Evolutionary conservation across 2,329 filamentous ascomycete species (phyloP).

Genomic region (Epichloe gansuensis): DNA sequence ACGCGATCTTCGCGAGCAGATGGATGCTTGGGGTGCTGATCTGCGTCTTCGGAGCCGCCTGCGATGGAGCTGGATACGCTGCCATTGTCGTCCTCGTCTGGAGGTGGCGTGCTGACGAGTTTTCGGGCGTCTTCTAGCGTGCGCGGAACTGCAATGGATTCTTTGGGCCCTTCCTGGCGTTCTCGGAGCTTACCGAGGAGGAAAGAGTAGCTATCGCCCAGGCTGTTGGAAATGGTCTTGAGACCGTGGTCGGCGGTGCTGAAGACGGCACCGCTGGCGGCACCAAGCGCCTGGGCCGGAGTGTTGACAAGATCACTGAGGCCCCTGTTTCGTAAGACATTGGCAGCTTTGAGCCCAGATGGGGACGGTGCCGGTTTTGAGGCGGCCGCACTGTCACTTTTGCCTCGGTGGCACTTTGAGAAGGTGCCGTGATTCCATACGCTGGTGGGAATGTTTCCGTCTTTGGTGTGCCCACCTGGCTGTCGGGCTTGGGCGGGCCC

Average conservation of each 20-base stretch:
- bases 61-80: conserved; percentile 41
- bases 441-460: conserved; percentile 46
- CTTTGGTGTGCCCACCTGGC: conserved; percentile 34
- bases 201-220: conserved; percentile 90
- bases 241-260: conserved; percentile 83
- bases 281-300: conserved; percentile 68
- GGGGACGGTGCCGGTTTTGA: conserved; percentile 26
- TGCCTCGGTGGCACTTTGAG: conserved; percentile 20
- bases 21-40: conserved; percentile 16
- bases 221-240: conserved; percentile 80
- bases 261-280: conserved; percentile 73
- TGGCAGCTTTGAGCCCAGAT: conserved; percentile 31
- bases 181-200: conserved; percentile 81
- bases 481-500: conserved; percentile 48
- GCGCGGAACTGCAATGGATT: conserved; percentile 57
- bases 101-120: conserved; percentile 63
- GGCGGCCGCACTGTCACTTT: conserved; percentile 21
- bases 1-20: conserved; percentile 48
- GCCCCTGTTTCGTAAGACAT: conserved; percentile 54
- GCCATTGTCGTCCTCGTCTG: conserved; percentile 50
- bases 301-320: conserved; percentile 80
- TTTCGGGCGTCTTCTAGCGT: conserved; percentile 89
- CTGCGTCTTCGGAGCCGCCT: conserved; percentile 28
- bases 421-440: conserved; percentile 30
- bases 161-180: conserved; percentile 33